A percentile compares a stretch with the other conserved stretches of the same genome.
Evolutionary conservation across 768 basidiomycete species (phyloP).

Genomic region (Lentinula lateritia): DNA sequence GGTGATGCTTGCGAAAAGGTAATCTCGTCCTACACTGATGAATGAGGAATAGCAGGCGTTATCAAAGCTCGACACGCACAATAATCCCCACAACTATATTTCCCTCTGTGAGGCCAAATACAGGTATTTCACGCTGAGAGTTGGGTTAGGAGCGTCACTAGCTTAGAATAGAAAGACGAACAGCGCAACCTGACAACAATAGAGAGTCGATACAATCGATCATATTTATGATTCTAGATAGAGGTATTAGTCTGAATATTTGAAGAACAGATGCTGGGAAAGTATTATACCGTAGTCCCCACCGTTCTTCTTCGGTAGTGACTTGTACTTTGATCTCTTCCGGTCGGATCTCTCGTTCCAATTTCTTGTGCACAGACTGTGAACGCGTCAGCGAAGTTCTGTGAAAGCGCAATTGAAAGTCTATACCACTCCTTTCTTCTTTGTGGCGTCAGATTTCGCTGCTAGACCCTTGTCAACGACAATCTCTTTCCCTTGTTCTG

Average conservation of each 20-base stretch:
- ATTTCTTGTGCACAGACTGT: slow-evolving; percentile 67
- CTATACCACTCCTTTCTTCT: slow-evolving; percentile 48
- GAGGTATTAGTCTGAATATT: background rate
- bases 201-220: slow-evolving; percentile 58
- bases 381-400: background rate
- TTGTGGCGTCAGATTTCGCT: slow-evolving; percentile 44
- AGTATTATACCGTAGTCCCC: slow-evolving; percentile 62
- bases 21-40: background rate
- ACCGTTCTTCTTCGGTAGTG: slow-evolving; percentile 61
- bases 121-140: slow-evolving; percentile 73
- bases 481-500: slow-evolving; percentile 57
- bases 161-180: slow-evolving; percentile 19
- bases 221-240: slow-evolving; percentile 65
- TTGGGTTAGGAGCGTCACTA: background rate
- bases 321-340: slow-evolving; percentile 49
- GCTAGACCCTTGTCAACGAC: slow-evolving; percentile 46
- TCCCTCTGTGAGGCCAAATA: slow-evolving; percentile 68
- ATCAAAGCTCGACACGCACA: slow-evolving; percentile 30
- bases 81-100: slow-evolving; percentile 71
- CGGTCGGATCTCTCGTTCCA: slow-evolving; percentile 68
- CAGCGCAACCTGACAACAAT: slow-evolving; percentile 40
- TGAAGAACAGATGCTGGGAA: background rate
- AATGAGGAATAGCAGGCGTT: background rate
- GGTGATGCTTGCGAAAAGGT: background rate
- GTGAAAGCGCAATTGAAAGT: slow-evolving; percentile 10